Evolutionary conservation across 2,329 filamentous ascomycete genomes (phyloP).

Genomic region (Penicillium sp.): DNA sequence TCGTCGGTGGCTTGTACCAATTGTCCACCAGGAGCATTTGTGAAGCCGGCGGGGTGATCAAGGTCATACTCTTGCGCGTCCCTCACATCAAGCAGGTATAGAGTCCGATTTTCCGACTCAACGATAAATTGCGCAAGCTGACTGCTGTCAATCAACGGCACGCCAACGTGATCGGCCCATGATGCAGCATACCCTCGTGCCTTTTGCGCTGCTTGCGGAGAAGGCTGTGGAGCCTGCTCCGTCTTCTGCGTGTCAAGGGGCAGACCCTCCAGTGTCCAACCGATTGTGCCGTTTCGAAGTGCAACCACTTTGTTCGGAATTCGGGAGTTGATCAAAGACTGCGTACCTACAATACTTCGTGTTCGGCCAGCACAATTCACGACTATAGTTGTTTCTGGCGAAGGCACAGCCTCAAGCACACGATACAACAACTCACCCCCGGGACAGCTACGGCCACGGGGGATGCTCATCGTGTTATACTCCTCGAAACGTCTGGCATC

Average conservation of each 20-base stretch:
- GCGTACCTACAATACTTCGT: slow-evolving; percentile 33
- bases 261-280: slow-evolving; percentile 33
- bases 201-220: slow-evolving; percentile 8
- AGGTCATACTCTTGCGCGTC: slow-evolving; percentile 31
- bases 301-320: slow-evolving; percentile 32
- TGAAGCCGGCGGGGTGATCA: slow-evolving; percentile 28
- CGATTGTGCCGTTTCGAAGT: slow-evolving; percentile 34
- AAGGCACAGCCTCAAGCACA: slow-evolving; percentile 30
- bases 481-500: slow-evolving; percentile 34
- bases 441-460: slow-evolving; percentile 33
- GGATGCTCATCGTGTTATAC: slow-evolving; percentile 37
- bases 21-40: slow-evolving; percentile 34
- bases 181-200: slow-evolving; percentile 10
- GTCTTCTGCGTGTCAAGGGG: slow-evolving; percentile 26
- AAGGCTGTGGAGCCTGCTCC: slow-evolving; percentile 16
- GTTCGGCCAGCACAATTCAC: slow-evolving; percentile 37
- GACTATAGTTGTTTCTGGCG: slow-evolving; percentile 29
- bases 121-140: slow-evolving; percentile 12
- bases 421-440: slow-evolving; percentile 34
- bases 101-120: slow-evolving; percentile 19
- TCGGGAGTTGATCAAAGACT: slow-evolving; percentile 30
- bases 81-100: slow-evolving; percentile 34
- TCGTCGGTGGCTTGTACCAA: slow-evolving; percentile 36
- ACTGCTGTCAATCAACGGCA: slow-evolving; percentile 1
- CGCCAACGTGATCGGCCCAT: slow-evolving; percentile 16